These are phyloP conservation scores for Larix kaempferi DNA, from an alignment of 75 land plant genomes.

Conservation along the genomic window DNA sequence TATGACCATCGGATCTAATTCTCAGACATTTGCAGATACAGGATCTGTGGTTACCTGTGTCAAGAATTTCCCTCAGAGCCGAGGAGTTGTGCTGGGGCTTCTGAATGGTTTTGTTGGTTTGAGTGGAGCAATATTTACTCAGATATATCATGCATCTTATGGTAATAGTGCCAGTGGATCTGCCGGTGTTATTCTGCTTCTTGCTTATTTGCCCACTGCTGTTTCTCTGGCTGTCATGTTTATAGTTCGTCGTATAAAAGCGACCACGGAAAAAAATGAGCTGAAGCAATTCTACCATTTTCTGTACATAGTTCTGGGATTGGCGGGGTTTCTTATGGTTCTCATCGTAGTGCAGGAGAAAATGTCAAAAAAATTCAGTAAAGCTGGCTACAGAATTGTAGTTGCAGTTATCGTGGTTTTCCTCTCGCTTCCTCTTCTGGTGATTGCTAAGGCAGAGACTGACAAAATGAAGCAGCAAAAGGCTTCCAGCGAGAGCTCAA, in stretches of 20 bases:
- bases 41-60: slow-evolving; percentile 49
- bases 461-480: not conserved
- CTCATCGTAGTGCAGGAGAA: slow-evolving; percentile 31
- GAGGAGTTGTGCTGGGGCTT: slow-evolving; percentile 64
- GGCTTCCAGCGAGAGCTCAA: not conserved
- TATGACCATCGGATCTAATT: slow-evolving; percentile 50
- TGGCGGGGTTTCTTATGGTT: slow-evolving; percentile 44
- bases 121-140: slow-evolving; percentile 76
- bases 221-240: slow-evolving; percentile 31
- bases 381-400: slow-evolving; percentile 11
- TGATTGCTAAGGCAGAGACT: slow-evolving; percentile 37
- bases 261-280: slow-evolving; percentile 9
- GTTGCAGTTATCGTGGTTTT: slow-evolving; percentile 29
- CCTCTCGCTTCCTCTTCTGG: slow-evolving; percentile 26
- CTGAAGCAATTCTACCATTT: slow-evolving; percentile 24
- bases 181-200: slow-evolving; percentile 37
- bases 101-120: slow-evolving; percentile 74
- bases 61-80: slow-evolving; percentile 47
- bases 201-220: slow-evolving; percentile 47
- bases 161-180: slow-evolving; percentile 31
- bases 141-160: slow-evolving; percentile 48
- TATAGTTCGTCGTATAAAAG: slow-evolving; percentile 23
- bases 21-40: slow-evolving; percentile 52
- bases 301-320: slow-evolving; percentile 26
- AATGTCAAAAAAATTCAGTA: slow-evolving; percentile 4